Conservation (phyloP, 306 rosid species). For the Cucumis melo region DNA sequence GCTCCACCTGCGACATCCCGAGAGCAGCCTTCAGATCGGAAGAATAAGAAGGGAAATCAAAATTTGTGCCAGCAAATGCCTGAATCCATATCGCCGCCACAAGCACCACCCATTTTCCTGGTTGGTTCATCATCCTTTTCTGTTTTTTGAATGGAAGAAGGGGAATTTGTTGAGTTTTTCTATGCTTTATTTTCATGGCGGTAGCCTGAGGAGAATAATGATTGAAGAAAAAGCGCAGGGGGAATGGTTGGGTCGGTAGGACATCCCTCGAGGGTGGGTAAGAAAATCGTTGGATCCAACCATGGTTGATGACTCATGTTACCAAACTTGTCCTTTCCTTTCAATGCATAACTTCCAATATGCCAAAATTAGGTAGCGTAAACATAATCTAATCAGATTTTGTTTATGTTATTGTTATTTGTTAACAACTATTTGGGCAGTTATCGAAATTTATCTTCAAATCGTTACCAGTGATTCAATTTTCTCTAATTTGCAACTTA, state of each 20-base stretch:
- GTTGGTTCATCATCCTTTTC: conserved; percentile 50
- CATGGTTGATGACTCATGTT: neutral
- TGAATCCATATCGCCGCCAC: conserved; percentile 89
- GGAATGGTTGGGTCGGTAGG: neutral
- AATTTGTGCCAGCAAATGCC: conserved; percentile 83
- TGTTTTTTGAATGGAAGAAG: neutral
- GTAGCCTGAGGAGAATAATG: neutral
- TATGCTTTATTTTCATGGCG: neutral
- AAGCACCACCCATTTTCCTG: conserved; percentile 73
- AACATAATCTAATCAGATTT: neutral
- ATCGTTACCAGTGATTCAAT: too few species aligned
- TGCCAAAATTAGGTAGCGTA: neutral
- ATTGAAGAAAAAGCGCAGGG: neutral
- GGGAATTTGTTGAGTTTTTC: neutral
- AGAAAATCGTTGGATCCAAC: neutral
- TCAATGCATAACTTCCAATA: neutral
- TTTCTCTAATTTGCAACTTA: too few species aligned
- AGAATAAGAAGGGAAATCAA: conserved; percentile 80
- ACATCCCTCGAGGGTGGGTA: neutral
- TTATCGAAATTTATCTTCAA: too few species aligned
- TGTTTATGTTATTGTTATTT: neutral
- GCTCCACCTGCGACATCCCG: conserved; percentile 58
- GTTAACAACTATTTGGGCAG: too few species aligned
- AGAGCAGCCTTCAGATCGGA: conserved; percentile 54
- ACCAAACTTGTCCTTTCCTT: neutral